Percentiles rank a stretch among this genome's conserved stretches.
Evolutionary conservation across 495 filamentous ascomycete species (phyloP).

Genomic region (Thermothielavioides terrestris): DNA sequence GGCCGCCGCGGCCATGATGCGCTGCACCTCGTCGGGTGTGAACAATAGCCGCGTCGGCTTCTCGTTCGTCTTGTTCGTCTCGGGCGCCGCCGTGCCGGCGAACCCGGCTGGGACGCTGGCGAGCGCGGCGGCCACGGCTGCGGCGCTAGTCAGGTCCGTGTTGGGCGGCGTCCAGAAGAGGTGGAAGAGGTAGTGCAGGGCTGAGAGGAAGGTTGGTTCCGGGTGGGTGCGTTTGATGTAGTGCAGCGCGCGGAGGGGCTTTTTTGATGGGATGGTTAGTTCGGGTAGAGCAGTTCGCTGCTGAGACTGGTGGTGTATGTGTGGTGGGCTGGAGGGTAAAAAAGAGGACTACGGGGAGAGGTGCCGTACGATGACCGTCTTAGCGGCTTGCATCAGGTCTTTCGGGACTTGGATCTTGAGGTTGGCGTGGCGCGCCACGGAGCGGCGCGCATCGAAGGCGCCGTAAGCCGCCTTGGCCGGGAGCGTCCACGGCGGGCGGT

Average conservation of each 20-base stretch:
- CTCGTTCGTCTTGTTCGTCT: neutral
- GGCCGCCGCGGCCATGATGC: slow-evolving; percentile 43
- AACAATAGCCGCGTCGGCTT: slow-evolving; percentile 22
- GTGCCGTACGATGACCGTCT: slow-evolving; percentile 20
- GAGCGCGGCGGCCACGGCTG: slow-evolving; percentile 23
- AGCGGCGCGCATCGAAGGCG: slow-evolving; percentile 45
- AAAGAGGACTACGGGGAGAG: slow-evolving; percentile 17
- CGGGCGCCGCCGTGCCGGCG: neutral
- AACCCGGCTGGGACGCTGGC: slow-evolving; percentile 15
- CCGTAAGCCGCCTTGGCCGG: slow-evolving; percentile 56
- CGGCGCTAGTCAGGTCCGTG: slow-evolving; percentile 19
- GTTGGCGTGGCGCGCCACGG: slow-evolving; percentile 44
- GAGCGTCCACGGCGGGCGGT: slow-evolving; percentile 64
- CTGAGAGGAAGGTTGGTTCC: slow-evolving; percentile 14
- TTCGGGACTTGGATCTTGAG: slow-evolving; percentile 33
- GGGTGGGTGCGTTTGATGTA: slow-evolving; percentile 51
- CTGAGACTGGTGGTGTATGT: too few species aligned
- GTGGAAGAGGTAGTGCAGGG: slow-evolving; percentile 29
- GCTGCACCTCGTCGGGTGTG: slow-evolving; percentile 28
- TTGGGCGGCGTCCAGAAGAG: slow-evolving; percentile 36
- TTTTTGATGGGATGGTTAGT: too few species aligned
- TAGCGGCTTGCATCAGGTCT: slow-evolving; percentile 30
- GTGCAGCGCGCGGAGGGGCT: slow-evolving; percentile 57
- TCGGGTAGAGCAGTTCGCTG: too few species aligned
- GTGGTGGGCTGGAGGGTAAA: too few species aligned